These are phyloP conservation scores for Chrysanthemum makinoi DNA, from an alignment of 129 eudicot species.

Conservation along the genomic window DNA sequence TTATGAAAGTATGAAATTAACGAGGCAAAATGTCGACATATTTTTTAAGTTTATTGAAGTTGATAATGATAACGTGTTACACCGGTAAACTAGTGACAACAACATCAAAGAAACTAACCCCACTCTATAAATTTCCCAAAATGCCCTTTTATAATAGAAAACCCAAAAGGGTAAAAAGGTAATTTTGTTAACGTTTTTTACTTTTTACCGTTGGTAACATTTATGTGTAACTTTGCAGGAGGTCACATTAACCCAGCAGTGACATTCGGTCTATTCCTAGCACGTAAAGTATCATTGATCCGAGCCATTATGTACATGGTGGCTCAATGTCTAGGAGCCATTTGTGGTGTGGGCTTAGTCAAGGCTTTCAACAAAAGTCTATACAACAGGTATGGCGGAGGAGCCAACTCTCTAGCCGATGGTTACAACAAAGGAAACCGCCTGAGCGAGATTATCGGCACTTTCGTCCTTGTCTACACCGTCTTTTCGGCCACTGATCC, in stretches of 20 bases:
- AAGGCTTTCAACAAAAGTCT: conserved; percentile 54
- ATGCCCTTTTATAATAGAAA: no score
- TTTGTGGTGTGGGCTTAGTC: conserved; percentile 76
- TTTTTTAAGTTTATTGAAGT: no score
- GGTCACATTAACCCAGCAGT: conserved; percentile 93
- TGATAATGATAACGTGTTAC: no score
- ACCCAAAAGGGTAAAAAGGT: no score
- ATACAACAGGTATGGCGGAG: conserved; percentile 68
- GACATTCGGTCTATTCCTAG: conserved; percentile 75
- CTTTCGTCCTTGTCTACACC: conserved; percentile 85
- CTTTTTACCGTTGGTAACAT: conserved; percentile 16
- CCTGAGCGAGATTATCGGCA: conserved; percentile 85
- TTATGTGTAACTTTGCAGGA: conserved; percentile 33
- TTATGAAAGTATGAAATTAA: no score
- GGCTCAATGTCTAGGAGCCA: conserved; percentile 84
- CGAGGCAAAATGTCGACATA: no score
- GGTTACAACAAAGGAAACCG: conserved; percentile 71
- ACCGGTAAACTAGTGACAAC: no score
- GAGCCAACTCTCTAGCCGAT: conserved; percentile 52
- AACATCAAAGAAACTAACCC: no score
- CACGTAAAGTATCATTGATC: conserved; percentile 72
- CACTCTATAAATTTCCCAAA: no score
- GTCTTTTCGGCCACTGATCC: conserved; percentile 94
- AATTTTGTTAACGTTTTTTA: no score
- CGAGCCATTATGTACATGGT: conserved; percentile 78